Percentiles rank a stretch among this genome's conserved stretches.
Evolutionary conservation across 768 basidiomycete species (phyloP).

Genomic region (Neoboletus brunneissimus): DNA sequence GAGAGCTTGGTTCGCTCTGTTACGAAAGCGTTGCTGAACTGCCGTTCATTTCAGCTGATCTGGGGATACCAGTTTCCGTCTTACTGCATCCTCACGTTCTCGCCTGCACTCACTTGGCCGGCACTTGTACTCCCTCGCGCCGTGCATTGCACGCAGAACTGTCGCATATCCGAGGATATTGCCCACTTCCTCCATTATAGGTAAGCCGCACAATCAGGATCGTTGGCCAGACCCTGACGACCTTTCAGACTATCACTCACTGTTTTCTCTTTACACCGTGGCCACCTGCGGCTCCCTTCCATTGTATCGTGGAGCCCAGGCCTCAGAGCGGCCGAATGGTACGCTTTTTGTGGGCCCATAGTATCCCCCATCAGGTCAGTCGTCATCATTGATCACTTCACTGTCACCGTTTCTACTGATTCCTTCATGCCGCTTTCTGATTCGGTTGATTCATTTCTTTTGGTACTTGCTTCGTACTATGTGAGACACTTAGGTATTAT

Average conservation of each 20-base stretch:
- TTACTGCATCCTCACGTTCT: background rate
- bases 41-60: background rate
- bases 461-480: background rate
- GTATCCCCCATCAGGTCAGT: background rate
- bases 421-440: background rate
- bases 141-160: background rate
- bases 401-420: background rate
- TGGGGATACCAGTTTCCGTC: background rate
- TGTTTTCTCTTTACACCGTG: background rate
- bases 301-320: background rate
- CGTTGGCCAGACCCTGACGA: background rate
- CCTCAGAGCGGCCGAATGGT: background rate
- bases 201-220: background rate
- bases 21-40: background rate
- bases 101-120: background rate
- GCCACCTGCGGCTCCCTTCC: background rate
- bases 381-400: background rate
- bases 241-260: background rate
- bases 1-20: too few relatives aligned
- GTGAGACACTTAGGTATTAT: background rate
- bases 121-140: background rate
- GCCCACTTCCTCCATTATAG: background rate
- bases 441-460: background rate
- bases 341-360: background rate
- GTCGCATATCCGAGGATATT: background rate